Percentiles rank a stretch among this genome's conserved stretches.
Evolutionary conservation across 345 rosid species (phyloP).

Genomic region (Eucalyptus erythrocorys): DNA sequence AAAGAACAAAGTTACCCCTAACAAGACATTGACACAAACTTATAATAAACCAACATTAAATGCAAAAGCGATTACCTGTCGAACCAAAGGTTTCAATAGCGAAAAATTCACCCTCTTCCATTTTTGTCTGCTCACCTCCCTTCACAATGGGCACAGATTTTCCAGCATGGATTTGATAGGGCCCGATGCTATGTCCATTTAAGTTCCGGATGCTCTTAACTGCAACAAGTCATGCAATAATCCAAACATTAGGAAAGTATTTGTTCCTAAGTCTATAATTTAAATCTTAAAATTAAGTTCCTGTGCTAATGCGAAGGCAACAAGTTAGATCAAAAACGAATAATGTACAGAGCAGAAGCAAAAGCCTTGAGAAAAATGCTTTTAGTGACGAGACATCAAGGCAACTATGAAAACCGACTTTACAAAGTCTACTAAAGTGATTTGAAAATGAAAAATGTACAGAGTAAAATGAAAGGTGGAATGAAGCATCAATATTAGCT

Average conservation of each 20-base stretch:
- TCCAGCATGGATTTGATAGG: conserved; percentile 88
- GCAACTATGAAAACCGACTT: background rate
- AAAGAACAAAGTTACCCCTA: background rate
- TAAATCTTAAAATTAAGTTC: background rate
- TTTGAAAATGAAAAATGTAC: background rate
- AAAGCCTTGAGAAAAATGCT: background rate
- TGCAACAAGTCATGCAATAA: conserved; percentile 4
- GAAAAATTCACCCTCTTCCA: conserved; percentile 97
- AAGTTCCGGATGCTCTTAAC: conserved; percentile 85
- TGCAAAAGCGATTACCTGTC: conserved; percentile 37
- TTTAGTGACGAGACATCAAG: background rate
- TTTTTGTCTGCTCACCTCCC: conserved; percentile 95
- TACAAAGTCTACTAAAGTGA: background rate
- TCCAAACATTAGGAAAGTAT: background rate
- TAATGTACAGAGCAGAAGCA: background rate
- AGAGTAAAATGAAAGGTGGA: background rate
- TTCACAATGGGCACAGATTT: conserved; percentile 92
- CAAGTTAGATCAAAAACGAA: background rate
- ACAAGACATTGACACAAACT: background rate
- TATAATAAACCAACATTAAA: background rate
- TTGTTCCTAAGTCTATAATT: background rate
- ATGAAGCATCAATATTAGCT: background rate
- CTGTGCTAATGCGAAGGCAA: background rate
- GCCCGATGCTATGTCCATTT: conserved; percentile 82
- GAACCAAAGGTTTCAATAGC: conserved; percentile 95